Percentiles rank a stretch among this genome's conserved stretches.
These are phyloP conservation scores for Nasturtium officinale DNA, from an alignment of 345 rosid species.

Conservation along the genomic window DNA sequence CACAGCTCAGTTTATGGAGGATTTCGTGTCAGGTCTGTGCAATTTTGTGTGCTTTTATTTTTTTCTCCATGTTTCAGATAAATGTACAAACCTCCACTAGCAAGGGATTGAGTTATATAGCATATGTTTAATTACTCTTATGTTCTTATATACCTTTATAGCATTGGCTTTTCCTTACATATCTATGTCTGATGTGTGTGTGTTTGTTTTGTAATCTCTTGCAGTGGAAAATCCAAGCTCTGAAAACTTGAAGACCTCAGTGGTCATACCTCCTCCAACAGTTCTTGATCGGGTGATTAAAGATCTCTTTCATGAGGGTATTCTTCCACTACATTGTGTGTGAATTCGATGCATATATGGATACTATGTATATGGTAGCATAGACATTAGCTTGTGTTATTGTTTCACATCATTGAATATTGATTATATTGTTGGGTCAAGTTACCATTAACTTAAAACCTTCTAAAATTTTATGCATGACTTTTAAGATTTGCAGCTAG, in stretches of 20 bases:
- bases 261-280: constrained; percentile 81
- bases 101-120: constrained; percentile 10
- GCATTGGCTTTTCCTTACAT: constrained; percentile 27
- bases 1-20: constrained; percentile 86
- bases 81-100: constrained; percentile 24
- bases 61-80: constrained; percentile 26
- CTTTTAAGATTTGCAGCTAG: not conserved
- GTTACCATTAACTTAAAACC: constrained; percentile 5
- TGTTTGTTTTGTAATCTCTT: constrained; percentile 10
- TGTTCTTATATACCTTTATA: constrained; percentile 12
- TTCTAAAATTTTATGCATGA: not conserved
- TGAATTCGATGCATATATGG: constrained; percentile 26
- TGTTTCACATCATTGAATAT: constrained; percentile 10
- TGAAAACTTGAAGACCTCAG: constrained; percentile 66
- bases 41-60: constrained; percentile 25
- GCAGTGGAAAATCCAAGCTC: constrained; percentile 76
- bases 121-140: not conserved
- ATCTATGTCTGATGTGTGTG: not conserved
- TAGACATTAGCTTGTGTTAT: constrained; percentile 7
- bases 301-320: constrained; percentile 92
- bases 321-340: constrained; percentile 17
- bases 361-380: constrained; percentile 18
- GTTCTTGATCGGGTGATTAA: constrained; percentile 91
- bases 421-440: constrained; percentile 1
- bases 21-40: constrained; percentile 82